Conservation (phyloP, 2,329 filamentous ascomycete species). For the Fusarium sp. region DNA sequence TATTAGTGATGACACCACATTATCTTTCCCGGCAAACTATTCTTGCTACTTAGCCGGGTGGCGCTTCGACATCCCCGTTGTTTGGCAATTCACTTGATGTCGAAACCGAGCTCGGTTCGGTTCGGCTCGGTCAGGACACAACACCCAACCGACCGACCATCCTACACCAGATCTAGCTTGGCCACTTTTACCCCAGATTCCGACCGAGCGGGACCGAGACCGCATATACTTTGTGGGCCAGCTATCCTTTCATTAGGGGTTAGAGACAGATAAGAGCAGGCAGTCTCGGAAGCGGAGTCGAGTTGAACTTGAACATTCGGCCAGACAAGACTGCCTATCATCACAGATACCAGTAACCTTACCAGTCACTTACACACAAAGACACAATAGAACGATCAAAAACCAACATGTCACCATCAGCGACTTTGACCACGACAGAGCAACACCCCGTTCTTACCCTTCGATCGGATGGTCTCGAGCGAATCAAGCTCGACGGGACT, state of each 20-base stretch:
- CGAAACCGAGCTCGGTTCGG: background rate
- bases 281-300: background rate
- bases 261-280: background rate
- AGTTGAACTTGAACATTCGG: background rate
- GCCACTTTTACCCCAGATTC: background rate
- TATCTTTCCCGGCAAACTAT: background rate
- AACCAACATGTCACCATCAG: constrained; percentile 18
- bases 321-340: background rate
- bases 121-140: background rate
- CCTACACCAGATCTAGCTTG: background rate
- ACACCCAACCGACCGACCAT: background rate
- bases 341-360: background rate
- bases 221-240: background rate
- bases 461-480: constrained; percentile 35
- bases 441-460: constrained; percentile 36
- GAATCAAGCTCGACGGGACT: constrained; percentile 34
- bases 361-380: background rate
- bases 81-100: background rate
- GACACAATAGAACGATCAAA: background rate
- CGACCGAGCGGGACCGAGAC: background rate
- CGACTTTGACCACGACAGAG: constrained; percentile 15
- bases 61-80: background rate
- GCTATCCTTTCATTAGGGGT: background rate
- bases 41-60: background rate
- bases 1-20: too few species aligned